phyloP scores from a whole-genome alignment of 2,329 filamentous ascomycete genomes.

The Penicillium hesseltinei region DNA sequence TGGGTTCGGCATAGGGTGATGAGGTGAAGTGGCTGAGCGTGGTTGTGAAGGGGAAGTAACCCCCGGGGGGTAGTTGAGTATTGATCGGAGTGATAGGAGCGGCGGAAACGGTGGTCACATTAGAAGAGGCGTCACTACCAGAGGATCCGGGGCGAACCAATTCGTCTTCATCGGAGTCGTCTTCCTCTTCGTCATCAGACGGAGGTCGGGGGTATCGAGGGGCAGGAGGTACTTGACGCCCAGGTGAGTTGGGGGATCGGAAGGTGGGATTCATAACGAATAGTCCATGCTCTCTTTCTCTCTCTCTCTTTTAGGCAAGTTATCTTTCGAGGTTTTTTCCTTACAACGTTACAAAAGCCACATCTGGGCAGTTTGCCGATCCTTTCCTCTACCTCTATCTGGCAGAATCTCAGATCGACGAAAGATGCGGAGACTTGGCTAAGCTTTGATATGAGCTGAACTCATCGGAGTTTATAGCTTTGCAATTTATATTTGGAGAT shows the following conservation, averaged over 20 bases:
- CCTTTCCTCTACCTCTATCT: slow-evolving; percentile 8
- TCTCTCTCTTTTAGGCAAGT: neutral
- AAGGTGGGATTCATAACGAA: slow-evolving; percentile 20
- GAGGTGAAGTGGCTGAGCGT: slow-evolving; percentile 32
- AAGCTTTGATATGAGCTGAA: neutral
- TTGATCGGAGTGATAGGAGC: slow-evolving; percentile 40
- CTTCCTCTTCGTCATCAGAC: slow-evolving; percentile 22
- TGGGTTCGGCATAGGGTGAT: slow-evolving; percentile 41
- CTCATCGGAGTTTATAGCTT: neutral
- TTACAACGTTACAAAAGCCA: slow-evolving; percentile 6
- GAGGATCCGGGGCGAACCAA: slow-evolving; percentile 43
- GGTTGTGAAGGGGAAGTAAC: slow-evolving; percentile 25
- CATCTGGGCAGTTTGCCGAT: slow-evolving; percentile 8
- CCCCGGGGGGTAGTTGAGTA: slow-evolving; percentile 21
- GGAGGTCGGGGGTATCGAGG: slow-evolving; percentile 18
- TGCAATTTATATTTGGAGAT: neutral
- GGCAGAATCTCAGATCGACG: slow-evolving; percentile 6
- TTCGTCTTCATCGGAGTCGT: slow-evolving; percentile 34
- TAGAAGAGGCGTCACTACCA: slow-evolving; percentile 50
- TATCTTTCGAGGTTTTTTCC: neutral
- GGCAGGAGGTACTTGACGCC: slow-evolving; percentile 18
- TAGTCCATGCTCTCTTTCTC: slow-evolving; percentile 13
- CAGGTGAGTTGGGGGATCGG: slow-evolving; percentile 18
- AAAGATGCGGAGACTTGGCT: slow-evolving; percentile 5
- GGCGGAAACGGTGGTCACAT: slow-evolving; percentile 44